Percentiles rank a stretch among this genome's conserved stretches.
phyloP scores from a whole-genome alignment of 2,329 filamentous ascomycete species.

The Fusarium tanahbumbuense region DNA sequence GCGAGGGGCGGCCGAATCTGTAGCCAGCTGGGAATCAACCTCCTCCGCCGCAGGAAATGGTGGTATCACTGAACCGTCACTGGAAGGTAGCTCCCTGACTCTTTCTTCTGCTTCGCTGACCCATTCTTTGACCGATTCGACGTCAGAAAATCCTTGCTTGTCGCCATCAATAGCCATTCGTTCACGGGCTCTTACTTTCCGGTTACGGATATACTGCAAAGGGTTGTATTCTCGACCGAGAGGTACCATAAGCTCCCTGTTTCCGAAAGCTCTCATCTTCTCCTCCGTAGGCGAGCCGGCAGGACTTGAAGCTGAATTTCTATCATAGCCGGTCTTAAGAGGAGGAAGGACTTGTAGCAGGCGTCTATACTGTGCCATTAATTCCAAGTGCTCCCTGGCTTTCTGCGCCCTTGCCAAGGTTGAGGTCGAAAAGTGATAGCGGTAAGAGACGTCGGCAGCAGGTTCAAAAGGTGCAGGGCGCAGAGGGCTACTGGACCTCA shows the following conservation, averaged over 20 bases:
- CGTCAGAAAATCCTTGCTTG: constrained; percentile 80
- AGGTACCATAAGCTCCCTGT: constrained; percentile 50
- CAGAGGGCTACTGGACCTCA: constrained; percentile 58
- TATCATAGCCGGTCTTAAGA: constrained; percentile 62
- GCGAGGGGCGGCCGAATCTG: constrained; percentile 64
- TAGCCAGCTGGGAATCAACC: constrained; percentile 55
- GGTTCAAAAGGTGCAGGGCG: constrained; percentile 61
- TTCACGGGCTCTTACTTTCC: constrained; percentile 84
- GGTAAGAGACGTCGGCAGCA: constrained; percentile 59
- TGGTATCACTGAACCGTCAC: constrained; percentile 53
- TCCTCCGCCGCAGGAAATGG: constrained; percentile 61
- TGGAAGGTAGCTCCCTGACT: constrained; percentile 42
- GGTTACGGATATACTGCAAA: constrained; percentile 90
- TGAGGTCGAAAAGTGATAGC: constrained; percentile 78
- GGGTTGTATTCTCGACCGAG: constrained; percentile 87
- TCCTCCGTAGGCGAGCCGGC: constrained; percentile 54
- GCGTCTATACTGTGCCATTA: constrained; percentile 85
- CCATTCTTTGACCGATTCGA: constrained; percentile 79
- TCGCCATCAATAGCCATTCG: constrained; percentile 79
- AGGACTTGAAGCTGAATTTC: constrained; percentile 56
- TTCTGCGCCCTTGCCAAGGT: constrained; percentile 86
- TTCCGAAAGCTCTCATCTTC: constrained; percentile 48
- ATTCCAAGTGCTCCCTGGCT: constrained; percentile 85
- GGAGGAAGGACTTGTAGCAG: constrained; percentile 84
- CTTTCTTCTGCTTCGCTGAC: constrained; percentile 71